Base-by-base conservation (phyloP, 2,329 filamentous ascomycete species). In the Raffaelea ambrosiae region DNA sequence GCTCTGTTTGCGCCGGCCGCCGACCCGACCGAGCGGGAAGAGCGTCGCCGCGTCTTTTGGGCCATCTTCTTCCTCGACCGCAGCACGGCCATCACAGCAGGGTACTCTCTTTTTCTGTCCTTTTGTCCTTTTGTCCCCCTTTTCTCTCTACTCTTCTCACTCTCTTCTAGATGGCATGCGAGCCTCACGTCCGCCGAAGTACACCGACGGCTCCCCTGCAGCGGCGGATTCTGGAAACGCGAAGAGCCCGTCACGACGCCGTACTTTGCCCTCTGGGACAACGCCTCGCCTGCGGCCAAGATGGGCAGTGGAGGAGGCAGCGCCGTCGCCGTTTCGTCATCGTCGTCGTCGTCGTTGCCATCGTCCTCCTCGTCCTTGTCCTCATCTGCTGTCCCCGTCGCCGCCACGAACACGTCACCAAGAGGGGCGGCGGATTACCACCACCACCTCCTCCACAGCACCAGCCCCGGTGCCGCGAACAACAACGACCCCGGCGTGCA, bases 31-130 rank as follows among this genome's bases (percentile, higher is more conserved):
- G 64, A 66, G 38, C 55, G 51, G 14, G 54, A 57, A 20, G 55
- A 56, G 43, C 51, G 55, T 3, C 50, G 54, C 5, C 54, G 65
- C 3, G 58, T 67, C 1, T 68, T 68, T 42, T 67, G 64, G 65
- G 62, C 57, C 21, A 54, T 68, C 21, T 67, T 67, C 53, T 51
- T 59, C 20, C 50, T 66, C 14, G 64, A 68, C 49, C 54, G 64
- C 11, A 63, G 54, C 59, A 55, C 51, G 50, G 36, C 48, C 55
- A 55, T 61, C 4, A 56, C 54, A 8, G 59, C 57, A 18, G 60
- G 59, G 39, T 50, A 48, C 18, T 29, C n/a, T 10, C 19, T 14
- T 5, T 16, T 23, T 29, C 7, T 5, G 26, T 7, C 26, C 13
- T 7, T 7, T 7, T 29, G 13, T 7, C 7, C 26, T 7, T 29